phyloP scores from a whole-genome alignment of 192 early-diverging fungal genomes.

The Coemansia sp. region DNA sequence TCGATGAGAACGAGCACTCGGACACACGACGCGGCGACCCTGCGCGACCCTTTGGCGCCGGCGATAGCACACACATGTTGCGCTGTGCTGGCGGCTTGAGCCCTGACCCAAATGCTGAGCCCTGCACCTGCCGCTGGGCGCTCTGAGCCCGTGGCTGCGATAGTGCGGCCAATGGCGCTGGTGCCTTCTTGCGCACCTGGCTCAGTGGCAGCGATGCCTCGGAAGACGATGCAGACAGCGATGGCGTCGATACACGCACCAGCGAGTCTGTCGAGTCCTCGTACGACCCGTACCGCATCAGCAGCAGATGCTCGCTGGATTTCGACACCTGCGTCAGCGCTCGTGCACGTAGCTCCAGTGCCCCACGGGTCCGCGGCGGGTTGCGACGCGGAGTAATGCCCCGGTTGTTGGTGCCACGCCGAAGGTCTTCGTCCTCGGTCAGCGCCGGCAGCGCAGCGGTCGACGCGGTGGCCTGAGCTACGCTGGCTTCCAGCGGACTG shows the following conservation, averaged over 20 bases:
- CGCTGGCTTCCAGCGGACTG: slow-evolving; percentile 23
- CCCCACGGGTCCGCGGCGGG: slow-evolving; percentile 7
- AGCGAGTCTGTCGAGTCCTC: slow-evolving; percentile 51
- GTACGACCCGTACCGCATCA: slow-evolving; percentile 21
- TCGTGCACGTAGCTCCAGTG: slow-evolving; percentile 25
- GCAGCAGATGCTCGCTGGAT: slow-evolving; percentile 34
- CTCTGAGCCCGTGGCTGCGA: slow-evolving; percentile 16
- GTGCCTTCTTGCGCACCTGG: slow-evolving; percentile 23
- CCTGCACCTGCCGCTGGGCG: slow-evolving; percentile 12
- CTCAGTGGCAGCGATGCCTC: slow-evolving; percentile 48
- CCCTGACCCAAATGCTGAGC: slow-evolving; percentile 11
- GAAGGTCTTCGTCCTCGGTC: not conserved
- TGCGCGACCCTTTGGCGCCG: not conserved
- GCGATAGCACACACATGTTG: not conserved
- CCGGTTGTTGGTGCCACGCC: slow-evolving; percentile 5
- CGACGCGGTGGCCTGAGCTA: slow-evolving; percentile 20
- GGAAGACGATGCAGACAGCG: slow-evolving; percentile 51
- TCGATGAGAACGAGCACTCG: slow-evolving; percentile 38
- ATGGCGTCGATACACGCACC: slow-evolving; percentile 43
- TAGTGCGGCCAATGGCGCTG: slow-evolving; percentile 20
- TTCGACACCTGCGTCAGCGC: slow-evolving; percentile 42
- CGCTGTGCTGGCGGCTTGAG: slow-evolving; percentile 7
- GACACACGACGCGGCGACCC: slow-evolving; percentile 29
- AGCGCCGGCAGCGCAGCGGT: slow-evolving; percentile 7
- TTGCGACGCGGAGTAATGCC: slow-evolving; percentile 10